A percentile compares a stretch with the other conserved stretches of the same genome.
These are phyloP conservation scores for Triticum turgidum DNA, from an alignment of 176 grass and related monocot species.

Conservation along the genomic window DNA sequence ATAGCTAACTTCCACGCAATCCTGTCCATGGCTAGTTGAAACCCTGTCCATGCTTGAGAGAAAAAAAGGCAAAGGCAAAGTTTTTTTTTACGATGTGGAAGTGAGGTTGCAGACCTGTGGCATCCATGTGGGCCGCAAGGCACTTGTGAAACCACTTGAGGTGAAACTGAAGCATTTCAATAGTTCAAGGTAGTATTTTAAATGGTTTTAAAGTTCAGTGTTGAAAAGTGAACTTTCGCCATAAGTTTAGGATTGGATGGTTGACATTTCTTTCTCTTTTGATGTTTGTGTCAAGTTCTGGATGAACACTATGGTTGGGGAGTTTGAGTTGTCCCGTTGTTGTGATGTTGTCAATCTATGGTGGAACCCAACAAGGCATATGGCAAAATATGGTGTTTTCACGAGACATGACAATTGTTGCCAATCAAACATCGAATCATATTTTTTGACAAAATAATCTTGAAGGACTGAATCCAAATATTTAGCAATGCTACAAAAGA, in stretches of 20 bases:
- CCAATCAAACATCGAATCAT: conserved; percentile 20
- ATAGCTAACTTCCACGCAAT: too few relatives aligned
- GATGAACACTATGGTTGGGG: neutral
- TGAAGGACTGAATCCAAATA: neutral
- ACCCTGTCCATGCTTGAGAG: too few relatives aligned
- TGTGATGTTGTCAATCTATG: neutral
- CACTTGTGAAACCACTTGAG: neutral
- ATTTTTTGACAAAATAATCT: neutral
- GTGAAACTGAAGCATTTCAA: neutral
- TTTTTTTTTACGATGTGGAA: neutral
- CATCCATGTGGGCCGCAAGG: neutral
- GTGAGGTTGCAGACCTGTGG: neutral
- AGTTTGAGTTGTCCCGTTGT: neutral
- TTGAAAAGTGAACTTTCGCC: neutral
- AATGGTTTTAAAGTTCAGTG: neutral
- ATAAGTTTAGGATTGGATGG: neutral
- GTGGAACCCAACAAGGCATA: neutral
- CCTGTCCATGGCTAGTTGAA: too few relatives aligned
- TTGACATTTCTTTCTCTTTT: neutral
- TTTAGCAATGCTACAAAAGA: neutral
- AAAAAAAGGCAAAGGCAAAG: too few relatives aligned
- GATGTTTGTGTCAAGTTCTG: neutral
- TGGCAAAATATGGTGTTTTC: neutral
- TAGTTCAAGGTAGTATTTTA: neutral
- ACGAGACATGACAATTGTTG: neutral